These are phyloP conservation scores for Hanseniaspora hatyaiensis DNA, from an alignment of 805 yeast species.

Conservation along the genomic window DNA sequence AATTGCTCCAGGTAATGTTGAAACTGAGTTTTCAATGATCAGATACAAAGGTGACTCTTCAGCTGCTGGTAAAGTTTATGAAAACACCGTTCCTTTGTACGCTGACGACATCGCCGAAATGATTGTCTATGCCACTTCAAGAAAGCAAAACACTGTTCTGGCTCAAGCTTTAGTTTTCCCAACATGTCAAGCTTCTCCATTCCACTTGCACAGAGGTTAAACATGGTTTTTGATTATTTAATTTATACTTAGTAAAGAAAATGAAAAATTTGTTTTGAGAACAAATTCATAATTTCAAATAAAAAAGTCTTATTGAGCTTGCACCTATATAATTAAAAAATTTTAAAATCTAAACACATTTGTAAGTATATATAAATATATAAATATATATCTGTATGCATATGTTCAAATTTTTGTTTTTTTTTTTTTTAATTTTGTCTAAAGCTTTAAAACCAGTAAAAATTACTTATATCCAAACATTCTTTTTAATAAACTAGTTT, in stretches of 20 bases:
- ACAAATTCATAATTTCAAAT: too few species aligned
- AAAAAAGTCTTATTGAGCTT: background rate
- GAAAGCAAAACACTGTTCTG: constrained; percentile 47
- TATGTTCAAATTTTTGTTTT: background rate
- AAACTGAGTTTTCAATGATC: constrained; percentile 52
- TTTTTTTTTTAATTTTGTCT: background rate
- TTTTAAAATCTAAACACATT: background rate
- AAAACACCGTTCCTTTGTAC: constrained; percentile 43
- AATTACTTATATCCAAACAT: constrained; percentile 9
- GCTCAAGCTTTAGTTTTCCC: constrained; percentile 77
- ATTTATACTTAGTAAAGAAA: too few species aligned
- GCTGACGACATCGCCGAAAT: constrained; percentile 53
- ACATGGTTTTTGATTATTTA: background rate
- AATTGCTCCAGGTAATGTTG: constrained; percentile 59
- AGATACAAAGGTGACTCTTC: constrained; percentile 48
- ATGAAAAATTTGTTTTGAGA: too few species aligned
- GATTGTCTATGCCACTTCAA: constrained; percentile 46
- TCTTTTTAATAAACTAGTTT: background rate
- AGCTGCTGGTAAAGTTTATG: constrained; percentile 45
- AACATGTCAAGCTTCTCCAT: constrained; percentile 70
- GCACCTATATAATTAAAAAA: background rate
- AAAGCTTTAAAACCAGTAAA: background rate
- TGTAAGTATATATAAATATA: too few species aligned
- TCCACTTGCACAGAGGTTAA: constrained; percentile 43
- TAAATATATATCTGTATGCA: too few species aligned